Base-by-base conservation (phyloP, 192 early-diverging fungal genomes). In the Coemansia sp. region DNA sequence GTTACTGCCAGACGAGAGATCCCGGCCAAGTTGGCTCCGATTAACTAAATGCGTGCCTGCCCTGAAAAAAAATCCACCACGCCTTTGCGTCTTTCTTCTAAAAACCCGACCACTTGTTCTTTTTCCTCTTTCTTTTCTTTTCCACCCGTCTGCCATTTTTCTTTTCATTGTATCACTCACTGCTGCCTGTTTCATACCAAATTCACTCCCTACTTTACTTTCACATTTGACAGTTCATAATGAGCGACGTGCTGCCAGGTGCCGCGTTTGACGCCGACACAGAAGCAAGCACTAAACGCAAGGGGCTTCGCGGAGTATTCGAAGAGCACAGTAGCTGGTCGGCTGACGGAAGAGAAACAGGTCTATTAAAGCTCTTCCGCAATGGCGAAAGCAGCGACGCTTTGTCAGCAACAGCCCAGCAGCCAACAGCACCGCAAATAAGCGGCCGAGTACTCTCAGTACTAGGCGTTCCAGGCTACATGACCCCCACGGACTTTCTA, bases 401-500 rank as follows among this genome's bases (percentile, higher is more conserved):
- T 11, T n/a, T n/a, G n/a, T n/a, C n/a, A n/a, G n/a, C n/a, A n/a
- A n/a, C n/a, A n/a, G 23, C 13, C 24, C 42, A 27, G 20, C 9
- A 44, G 42, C 9, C 42, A 1, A 2, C 9, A 3, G 41, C 23
- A 22, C 11, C 3, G 20, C 7, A 9, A 22, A 19, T 6, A 44
- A 11, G 14, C 34, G 34, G 14, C 3, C 42, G 32, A 3, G 58
- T 82, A 14, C 64, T 97, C 5, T 83, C 83, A 43, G 80, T 94
- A 1, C 71, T 97, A 15, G 91, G 89, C 23, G 90, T 97, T 3
- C 96, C 96, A 0, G 78, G 83, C 0, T 94, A 91, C 65, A 85
- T 94, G 82, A 85, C 89, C 17, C 79, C 93, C 5, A 83, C 87
- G 5, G 96, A 97, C 65, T 90, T 97, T 74, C 63, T 97, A 19